Percentiles rank a stretch among this genome's conserved stretches.
phyloP scores from a whole-genome alignment of 345 rosid species.

The Syzygium oleosum region DNA sequence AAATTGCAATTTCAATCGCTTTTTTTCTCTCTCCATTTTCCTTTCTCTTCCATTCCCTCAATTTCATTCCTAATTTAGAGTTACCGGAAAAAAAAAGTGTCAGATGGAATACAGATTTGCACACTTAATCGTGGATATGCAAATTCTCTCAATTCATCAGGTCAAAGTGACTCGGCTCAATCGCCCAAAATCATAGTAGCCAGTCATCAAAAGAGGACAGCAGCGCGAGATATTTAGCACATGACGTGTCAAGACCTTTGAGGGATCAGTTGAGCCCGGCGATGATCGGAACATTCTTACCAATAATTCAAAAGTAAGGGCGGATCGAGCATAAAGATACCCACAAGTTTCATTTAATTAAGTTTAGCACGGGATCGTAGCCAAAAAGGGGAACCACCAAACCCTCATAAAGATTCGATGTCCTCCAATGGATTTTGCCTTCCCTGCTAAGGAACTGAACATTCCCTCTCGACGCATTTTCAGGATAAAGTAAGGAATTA shows the following conservation, averaged over 20 bases:
- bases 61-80: neutral
- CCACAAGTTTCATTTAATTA: neutral
- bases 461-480: neutral
- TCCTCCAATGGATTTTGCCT: constrained; percentile 9
- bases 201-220: neutral
- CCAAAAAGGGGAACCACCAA: too few species aligned
- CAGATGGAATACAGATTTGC: neutral
- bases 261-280: neutral
- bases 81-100: neutral
- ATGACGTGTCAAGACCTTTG: neutral
- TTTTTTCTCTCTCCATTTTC: neutral
- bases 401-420: neutral
- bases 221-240: neutral
- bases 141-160: neutral
- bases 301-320: neutral
- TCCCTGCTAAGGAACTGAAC: constrained; percentile 32
- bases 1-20: neutral
- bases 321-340: neutral
- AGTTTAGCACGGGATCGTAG: neutral
- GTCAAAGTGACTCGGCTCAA: neutral
- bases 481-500: neutral
- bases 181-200: neutral
- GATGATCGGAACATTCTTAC: neutral
- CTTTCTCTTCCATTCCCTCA: neutral
- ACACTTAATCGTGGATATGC: neutral